Evolutionary conservation across 2,329 filamentous ascomycete genomes (phyloP).

Genomic region (Akanthomyces dipterigenus): DNA sequence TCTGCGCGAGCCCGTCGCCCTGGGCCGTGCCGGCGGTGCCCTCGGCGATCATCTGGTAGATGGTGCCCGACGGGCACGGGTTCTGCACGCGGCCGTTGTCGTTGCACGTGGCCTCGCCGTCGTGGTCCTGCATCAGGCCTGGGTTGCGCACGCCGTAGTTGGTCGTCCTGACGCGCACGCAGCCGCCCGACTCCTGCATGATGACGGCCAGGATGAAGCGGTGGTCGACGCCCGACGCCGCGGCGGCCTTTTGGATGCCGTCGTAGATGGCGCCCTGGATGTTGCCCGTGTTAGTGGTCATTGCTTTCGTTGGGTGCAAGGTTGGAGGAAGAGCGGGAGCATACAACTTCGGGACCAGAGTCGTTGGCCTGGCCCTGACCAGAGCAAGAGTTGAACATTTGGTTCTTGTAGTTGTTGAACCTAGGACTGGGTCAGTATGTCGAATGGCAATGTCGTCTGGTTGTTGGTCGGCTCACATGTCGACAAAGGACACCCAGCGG

Average conservation of each 20-base stretch:
- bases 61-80: constrained; percentile 21
- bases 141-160: constrained; percentile 35
- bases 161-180: constrained; percentile 35
- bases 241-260: constrained; percentile 27
- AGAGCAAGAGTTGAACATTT: constrained; percentile 18
- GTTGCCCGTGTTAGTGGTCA: background rate
- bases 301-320: background rate
- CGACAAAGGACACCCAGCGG: constrained; percentile 24
- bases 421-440: background rate
- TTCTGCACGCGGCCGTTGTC: constrained; percentile 17
- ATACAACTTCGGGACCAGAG: constrained; percentile 17
- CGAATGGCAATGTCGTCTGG: background rate
- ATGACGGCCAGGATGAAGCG: constrained; percentile 38
- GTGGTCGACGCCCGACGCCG: constrained; percentile 25
- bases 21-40: constrained; percentile 33
- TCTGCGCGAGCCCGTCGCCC: constrained; percentile 36
- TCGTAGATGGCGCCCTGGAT: constrained; percentile 20
- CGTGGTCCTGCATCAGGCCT: constrained; percentile 34
- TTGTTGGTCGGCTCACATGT: constrained; percentile 18
- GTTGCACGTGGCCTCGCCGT: constrained; percentile 31
- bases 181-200: constrained; percentile 39
- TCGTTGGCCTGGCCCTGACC: constrained; percentile 15
- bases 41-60: constrained; percentile 30
- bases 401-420: constrained; percentile 22
- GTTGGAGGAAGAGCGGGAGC: constrained; percentile 8